Percentiles rank a stretch among this genome's conserved stretches.
These are phyloP conservation scores for Agaricales sp. DNA, from an alignment of 1,284 basidiomycete genomes.

Conservation along the genomic window DNA sequence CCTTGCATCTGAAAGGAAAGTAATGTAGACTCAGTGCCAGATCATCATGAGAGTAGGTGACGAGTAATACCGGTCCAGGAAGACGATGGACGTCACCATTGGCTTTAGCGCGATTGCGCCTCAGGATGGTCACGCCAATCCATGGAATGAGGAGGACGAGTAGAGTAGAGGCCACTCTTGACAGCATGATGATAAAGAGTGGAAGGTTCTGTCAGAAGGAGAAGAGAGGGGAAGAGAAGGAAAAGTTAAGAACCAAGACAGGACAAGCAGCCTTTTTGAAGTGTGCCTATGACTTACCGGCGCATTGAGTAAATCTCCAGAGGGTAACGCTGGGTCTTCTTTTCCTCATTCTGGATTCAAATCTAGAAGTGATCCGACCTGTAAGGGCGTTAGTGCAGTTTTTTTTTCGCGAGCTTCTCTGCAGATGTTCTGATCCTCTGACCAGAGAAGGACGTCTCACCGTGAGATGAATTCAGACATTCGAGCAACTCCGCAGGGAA, in stretches of 20 bases:
- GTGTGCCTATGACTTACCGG: no score
- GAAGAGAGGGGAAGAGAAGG: constrained; percentile 8
- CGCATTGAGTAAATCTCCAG: background rate
- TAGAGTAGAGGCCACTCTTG: constrained; percentile 1
- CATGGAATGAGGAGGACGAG: background rate
- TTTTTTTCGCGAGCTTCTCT: no score
- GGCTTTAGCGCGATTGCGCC: background rate
- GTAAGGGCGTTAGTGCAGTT: no score
- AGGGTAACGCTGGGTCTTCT: background rate
- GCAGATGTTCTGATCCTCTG: no score
- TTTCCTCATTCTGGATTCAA: background rate
- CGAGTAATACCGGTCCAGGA: constrained; percentile 14
- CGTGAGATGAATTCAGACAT: no score
- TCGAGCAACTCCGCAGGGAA: no score
- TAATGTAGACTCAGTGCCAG: background rate
- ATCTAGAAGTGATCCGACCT: background rate
- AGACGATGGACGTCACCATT: constrained; percentile 9
- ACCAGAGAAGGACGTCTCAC: no score
- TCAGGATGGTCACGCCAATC: background rate
- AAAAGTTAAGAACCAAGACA: constrained; percentile 6
- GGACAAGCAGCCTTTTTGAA: background rate
- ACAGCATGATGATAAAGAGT: background rate
- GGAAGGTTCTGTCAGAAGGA: constrained; percentile 6
- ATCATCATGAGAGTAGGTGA: background rate
- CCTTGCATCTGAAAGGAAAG: constrained; percentile 10